A percentile compares a stretch with the other conserved stretches of the same genome.
phyloP scores from a whole-genome alignment of 345 rosid species.

The Bruguiera gymnorhiza region DNA sequence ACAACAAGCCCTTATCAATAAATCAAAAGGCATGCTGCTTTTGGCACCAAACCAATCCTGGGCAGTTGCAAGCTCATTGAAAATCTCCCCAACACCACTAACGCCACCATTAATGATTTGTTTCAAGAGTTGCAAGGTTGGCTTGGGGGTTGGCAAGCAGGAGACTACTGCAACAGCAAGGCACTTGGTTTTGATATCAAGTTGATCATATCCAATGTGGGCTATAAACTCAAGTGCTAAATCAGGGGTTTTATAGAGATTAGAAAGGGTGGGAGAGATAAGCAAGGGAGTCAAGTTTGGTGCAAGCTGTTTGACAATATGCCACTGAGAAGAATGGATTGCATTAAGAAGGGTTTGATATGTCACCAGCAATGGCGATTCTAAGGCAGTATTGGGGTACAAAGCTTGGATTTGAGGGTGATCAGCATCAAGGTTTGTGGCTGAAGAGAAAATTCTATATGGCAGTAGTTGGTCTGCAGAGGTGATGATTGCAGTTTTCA shows the following conservation, averaged over 20 bases:
- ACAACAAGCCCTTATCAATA: slow-evolving; percentile 59
- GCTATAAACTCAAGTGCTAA: slow-evolving; percentile 48
- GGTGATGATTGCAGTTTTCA: slow-evolving; percentile 9
- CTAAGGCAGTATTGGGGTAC: slow-evolving; percentile 3
- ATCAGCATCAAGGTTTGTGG: slow-evolving; percentile 5
- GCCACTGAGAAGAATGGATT: slow-evolving; percentile 66
- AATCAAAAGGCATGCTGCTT: slow-evolving; percentile 57
- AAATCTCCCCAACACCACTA: slow-evolving; percentile 36
- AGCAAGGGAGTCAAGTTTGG: slow-evolving; percentile 40
- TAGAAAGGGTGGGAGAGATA: slow-evolving; percentile 41
- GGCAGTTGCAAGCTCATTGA: slow-evolving; percentile 42
- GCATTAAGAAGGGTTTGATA: slow-evolving; percentile 17
- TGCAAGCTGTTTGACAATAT: slow-evolving; percentile 60
- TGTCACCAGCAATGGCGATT: slow-evolving; percentile 14
- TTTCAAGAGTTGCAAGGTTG: slow-evolving; percentile 51
- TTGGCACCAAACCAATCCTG: slow-evolving; percentile 42
- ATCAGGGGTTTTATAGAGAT: slow-evolving; percentile 55
- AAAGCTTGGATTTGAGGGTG: background rate
- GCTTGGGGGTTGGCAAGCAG: slow-evolving; percentile 52
- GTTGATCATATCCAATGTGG: slow-evolving; percentile 33
- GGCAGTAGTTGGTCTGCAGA: background rate
- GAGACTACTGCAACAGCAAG: slow-evolving; percentile 58
- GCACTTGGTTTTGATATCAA: slow-evolving; percentile 58
- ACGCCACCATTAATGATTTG: slow-evolving; percentile 24
- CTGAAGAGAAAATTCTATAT: slow-evolving; percentile 26